phyloP scores from a whole-genome alignment of 805 yeast genomes.

The Torulaspora microellipsoides region DNA sequence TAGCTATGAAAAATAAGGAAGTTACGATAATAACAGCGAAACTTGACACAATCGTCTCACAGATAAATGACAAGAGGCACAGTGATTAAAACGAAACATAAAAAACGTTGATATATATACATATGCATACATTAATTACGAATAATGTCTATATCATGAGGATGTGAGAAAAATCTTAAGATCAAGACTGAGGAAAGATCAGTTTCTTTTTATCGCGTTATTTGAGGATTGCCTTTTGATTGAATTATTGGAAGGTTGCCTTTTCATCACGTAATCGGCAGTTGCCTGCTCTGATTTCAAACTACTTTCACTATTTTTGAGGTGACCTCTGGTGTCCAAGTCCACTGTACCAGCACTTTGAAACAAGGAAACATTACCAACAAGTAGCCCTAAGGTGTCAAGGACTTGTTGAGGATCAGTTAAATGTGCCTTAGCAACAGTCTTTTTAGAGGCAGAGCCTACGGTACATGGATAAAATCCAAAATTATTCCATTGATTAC shows the following conservation, averaged over 20 bases:
- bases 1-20: conserved; percentile 31
- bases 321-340: conserved; percentile 73
- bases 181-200: background rate
- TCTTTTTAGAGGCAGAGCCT: conserved; percentile 85
- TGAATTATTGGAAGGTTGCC: conserved; percentile 20
- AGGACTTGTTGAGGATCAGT: conserved; percentile 79
- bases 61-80: background rate
- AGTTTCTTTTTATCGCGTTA: conserved; percentile 1
- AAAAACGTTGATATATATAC: background rate
- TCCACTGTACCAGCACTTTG: conserved; percentile 75
- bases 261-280: conserved; percentile 28
- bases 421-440: conserved; percentile 81
- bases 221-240: conserved; percentile 7
- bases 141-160: background rate
- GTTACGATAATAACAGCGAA: conserved; percentile 27
- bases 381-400: conserved; percentile 73
- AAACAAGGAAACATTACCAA: conserved; percentile 74
- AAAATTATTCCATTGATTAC: conserved; percentile 46
- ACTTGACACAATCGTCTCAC: conserved; percentile 19
- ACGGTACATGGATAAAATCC: conserved; percentile 84
- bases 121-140: background rate
- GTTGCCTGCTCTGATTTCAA: conserved; percentile 35
- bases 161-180: background rate
- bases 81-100: background rate
- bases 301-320: conserved; percentile 41